Conservation (phyloP, 2,329 filamentous ascomycete species). For the Ophiostoma australiae region DNA sequence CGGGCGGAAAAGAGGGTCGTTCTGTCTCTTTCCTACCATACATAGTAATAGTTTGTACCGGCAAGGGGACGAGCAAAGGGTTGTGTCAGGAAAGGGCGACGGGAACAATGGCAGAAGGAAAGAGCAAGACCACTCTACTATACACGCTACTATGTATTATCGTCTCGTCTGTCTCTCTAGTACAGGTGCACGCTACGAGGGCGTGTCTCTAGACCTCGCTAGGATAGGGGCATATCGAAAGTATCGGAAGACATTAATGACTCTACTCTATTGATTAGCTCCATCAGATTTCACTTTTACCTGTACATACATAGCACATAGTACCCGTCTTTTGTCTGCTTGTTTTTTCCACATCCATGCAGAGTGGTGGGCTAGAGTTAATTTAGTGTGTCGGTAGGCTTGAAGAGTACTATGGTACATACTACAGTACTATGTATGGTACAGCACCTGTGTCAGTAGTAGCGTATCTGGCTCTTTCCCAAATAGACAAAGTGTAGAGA, state of each 20-base stretch:
- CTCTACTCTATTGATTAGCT: background rate
- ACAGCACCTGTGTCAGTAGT: too few species aligned
- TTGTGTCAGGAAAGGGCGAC: background rate
- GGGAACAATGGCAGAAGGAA: slow-evolving; percentile 4
- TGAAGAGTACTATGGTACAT: background rate
- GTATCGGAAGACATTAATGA: background rate
- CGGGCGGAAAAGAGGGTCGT: background rate
- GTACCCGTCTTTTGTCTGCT: background rate
- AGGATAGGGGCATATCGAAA: background rate
- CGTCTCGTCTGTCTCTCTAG: background rate
- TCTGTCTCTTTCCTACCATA: background rate
- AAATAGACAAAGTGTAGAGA: background rate
- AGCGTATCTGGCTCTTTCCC: too few species aligned
- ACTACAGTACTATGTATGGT: background rate
- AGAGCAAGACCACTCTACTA: background rate
- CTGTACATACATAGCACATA: too few species aligned
- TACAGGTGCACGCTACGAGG: background rate
- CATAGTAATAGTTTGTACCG: too few species aligned
- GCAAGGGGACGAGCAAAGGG: background rate
- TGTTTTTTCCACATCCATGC: background rate
- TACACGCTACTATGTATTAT: background rate
- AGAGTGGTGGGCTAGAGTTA: slow-evolving; percentile 1
- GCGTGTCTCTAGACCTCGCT: background rate
- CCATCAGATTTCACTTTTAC: background rate
- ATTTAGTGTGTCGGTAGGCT: background rate